phyloP scores from a whole-genome alignment of 2,329 filamentous ascomycete species.

The Fusarium fracticaudum region DNA sequence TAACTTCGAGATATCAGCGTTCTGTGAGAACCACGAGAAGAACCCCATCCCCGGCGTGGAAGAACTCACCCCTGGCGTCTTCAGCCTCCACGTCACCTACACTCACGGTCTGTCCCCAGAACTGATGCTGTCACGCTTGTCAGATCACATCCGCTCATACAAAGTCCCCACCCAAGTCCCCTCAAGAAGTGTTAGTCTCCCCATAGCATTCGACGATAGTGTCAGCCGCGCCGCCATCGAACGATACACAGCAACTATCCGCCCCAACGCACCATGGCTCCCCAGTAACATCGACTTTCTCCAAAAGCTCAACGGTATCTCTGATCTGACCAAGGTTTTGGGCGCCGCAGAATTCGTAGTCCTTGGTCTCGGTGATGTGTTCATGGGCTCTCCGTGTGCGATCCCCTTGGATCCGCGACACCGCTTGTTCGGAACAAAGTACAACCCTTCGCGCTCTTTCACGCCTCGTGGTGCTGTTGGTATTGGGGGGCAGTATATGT shows the following conservation, averaged over 20 bases:
- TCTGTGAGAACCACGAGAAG: conserved; percentile 45
- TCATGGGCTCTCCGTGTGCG: conserved; percentile 50
- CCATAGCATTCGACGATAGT: conserved; percentile 52
- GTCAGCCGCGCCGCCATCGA: conserved; percentile 61
- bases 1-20: conserved; percentile 48
- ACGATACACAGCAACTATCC: conserved; percentile 69
- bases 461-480: conserved; percentile 50
- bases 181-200: conserved; percentile 48
- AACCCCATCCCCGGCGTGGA: conserved; percentile 43
- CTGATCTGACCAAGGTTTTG: conserved; percentile 41
- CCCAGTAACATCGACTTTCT: conserved; percentile 69
- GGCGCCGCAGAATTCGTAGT: conserved; percentile 49
- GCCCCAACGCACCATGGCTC: conserved; percentile 68
- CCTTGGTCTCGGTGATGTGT: conserved; percentile 53
- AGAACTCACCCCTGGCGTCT: conserved; percentile 49
- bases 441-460: conserved; percentile 51
- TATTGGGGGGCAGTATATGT: conserved; percentile 51
- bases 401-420: conserved; percentile 49
- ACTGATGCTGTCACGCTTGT: conserved; percentile 33
- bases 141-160: conserved; percentile 39
- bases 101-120: conserved; percentile 23
- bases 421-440: conserved; percentile 50
- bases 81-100: conserved; percentile 48
- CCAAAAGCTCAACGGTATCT: conserved; percentile 47
- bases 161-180: conserved; percentile 36